Percentiles rank a stretch among this genome's conserved stretches.
Evolutionary conservation across 306 rosid genomes (phyloP).

Genomic region (Vigna radiata): DNA sequence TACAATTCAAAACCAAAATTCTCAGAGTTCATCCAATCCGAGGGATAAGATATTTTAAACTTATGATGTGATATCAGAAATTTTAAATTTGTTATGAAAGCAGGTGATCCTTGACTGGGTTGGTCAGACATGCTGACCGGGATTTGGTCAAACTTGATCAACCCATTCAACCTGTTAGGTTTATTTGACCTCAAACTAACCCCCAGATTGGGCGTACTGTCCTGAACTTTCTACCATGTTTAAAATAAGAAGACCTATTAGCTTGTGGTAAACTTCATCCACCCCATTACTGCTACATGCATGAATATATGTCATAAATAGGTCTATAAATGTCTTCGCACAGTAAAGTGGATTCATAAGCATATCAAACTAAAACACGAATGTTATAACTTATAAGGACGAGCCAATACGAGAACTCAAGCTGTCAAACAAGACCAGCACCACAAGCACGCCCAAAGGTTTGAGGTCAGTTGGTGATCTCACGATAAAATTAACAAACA

Average conservation of each 20-base stretch:
- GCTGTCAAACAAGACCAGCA: conserved; percentile 8
- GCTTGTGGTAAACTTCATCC: conserved; percentile 27
- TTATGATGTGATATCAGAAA: conserved; percentile 5
- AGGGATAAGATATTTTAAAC: conserved; percentile 1
- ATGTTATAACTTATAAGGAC: conserved; percentile 11
- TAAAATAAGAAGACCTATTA: conserved; percentile 6
- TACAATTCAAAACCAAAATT: conserved; percentile 46
- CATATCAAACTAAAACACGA: conserved; percentile 13
- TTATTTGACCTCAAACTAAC: conserved; percentile 1
- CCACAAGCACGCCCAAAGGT: conserved; percentile 5
- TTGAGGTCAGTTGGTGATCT: conserved; percentile 15
- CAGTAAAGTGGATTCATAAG: conserved; percentile 15
- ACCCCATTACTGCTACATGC: conserved; percentile 24
- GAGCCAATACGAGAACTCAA: conserved; percentile 30
- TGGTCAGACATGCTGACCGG: too few species aligned
- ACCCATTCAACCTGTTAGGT: conserved; percentile 8
- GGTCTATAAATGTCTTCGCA: conserved; percentile 28
- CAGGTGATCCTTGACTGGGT: not conserved
- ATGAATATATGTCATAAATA: conserved; percentile 1
- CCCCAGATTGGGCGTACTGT: not conserved
- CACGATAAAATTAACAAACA: not conserved
- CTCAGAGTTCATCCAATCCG: conserved; percentile 32
- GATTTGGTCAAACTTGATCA: not conserved
- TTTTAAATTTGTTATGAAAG: conserved; percentile 22
- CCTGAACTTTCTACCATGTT: not conserved